Evolutionary conservation across 441 rosid genomes (phyloP).

Genomic region (Rhodomyrtus psidioides): DNA sequence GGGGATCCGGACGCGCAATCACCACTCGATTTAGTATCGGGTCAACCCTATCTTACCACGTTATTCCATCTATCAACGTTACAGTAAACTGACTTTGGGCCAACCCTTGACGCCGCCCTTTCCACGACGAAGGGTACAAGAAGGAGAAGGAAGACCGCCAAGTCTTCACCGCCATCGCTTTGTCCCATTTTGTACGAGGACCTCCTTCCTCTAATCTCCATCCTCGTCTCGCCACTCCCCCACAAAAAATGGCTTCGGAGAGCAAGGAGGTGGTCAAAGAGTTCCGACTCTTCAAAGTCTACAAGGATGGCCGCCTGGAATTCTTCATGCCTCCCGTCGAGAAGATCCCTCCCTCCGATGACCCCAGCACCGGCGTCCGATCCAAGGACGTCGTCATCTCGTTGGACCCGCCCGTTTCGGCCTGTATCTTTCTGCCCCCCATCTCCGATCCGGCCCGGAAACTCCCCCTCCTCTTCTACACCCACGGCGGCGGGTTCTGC

Average conservation of each 20-base stretch:
- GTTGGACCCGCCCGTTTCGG: conserved; percentile 20
- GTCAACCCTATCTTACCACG: too few species aligned
- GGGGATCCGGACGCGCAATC: too few species aligned
- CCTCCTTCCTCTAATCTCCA: conserved; percentile 1
- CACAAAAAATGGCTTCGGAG: neutral
- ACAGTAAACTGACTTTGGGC: too few species aligned
- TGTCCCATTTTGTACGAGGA: neutral
- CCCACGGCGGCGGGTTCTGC: conserved; percentile 36
- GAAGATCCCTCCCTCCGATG: conserved; percentile 25
- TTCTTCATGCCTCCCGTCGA: neutral
- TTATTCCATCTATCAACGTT: too few species aligned
- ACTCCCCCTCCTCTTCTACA: conserved; percentile 34
- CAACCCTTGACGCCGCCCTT: too few species aligned
- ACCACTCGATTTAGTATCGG: too few species aligned
- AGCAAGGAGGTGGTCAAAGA: neutral
- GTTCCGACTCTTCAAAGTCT: conserved; percentile 26
- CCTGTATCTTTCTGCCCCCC: conserved; percentile 36
- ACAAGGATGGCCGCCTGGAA: conserved; percentile 28
- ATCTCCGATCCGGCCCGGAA: conserved; percentile 3
- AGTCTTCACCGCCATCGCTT: neutral
- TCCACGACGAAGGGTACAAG: too few species aligned
- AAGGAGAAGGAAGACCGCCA: too few species aligned
- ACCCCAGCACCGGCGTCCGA: conserved; percentile 21
- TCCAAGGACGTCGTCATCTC: conserved; percentile 40
- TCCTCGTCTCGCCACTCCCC: neutral